Base-by-base conservation (phyloP, 108 stramenopile genomes). In the Cylindrotheca fusiformis region DNA sequence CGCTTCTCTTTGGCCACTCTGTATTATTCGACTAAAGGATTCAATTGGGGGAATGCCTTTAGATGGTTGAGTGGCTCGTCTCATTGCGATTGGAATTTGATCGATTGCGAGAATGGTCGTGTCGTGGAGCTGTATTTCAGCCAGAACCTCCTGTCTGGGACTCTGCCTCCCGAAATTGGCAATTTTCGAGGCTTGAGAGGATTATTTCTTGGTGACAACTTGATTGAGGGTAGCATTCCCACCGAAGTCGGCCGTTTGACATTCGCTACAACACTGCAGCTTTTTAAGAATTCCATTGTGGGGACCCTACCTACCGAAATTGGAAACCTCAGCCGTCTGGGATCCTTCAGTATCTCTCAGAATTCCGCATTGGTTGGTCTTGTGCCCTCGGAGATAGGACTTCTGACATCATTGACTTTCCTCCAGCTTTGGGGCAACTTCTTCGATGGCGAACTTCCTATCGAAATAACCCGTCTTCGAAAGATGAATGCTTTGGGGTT, bases 281-380 rank as follows among this genome's bases (percentile, higher is more conserved):
- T n/a, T n/a, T n/a, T n/a, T n/a, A n/a, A n/a, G n/a, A n/a, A n/a
- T n/a, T n/a, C n/a, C n/a, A n/a, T n/a, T n/a, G n/a, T n/a, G n/a
- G 88, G 88, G 18, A 77, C 69, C 23, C 70, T 89, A 32, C 69
- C 84, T 22, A 52, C 55, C 31, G 78, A 76, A 8, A 55, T 89
- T n/a, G 66, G 65, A 46, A 49, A 65, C 28, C 65, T 86, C 14
- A 6, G 10, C 36, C 36, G 6, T 41, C 36, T 41, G 6, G 6
- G 10, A 41, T 41, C 6, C 36, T 41, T 41, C 36, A 14, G 14
- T 41, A 14, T 41, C 36, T 41, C 36, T 41, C n/a, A n/a, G n/a
- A 14, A 14, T 6, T 41, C 10, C 14, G 36, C 36, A 41, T 10
- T 41, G 14, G 6, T 14, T 41, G 36, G 36, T 41, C 6, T 6